phyloP scores from a whole-genome alignment of 306 rosid species.

The Erythrophleum fordii region DNA sequence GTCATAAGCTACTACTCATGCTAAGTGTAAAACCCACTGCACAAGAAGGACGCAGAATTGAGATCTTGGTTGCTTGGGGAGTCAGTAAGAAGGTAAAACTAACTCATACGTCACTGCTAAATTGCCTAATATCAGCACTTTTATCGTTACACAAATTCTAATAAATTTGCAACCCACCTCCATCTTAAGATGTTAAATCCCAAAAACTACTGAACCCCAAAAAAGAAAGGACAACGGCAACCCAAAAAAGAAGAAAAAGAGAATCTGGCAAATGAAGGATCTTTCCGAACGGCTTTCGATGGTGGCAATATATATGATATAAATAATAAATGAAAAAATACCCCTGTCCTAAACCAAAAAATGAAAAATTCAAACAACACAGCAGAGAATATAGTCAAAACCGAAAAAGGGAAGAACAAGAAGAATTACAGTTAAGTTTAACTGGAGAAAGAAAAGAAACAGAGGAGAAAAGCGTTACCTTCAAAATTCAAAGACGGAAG shows the following conservation, averaged over 20 bases:
- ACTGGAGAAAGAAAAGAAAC: background rate
- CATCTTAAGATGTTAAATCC: background rate
- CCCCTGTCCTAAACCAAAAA: background rate
- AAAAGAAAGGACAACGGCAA: background rate
- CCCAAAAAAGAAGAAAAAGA: background rate
- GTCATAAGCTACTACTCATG: too few relatives aligned
- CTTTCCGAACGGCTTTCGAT: background rate
- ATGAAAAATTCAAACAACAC: background rate
- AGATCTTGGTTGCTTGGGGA: too few relatives aligned
- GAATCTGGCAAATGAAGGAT: conserved; percentile 5
- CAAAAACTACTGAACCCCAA: background rate
- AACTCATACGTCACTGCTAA: background rate
- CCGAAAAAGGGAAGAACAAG: background rate
- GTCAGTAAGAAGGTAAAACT: background rate
- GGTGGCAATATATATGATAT: background rate
- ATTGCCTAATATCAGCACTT: background rate
- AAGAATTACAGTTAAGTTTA: background rate
- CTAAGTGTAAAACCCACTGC: too few relatives aligned
- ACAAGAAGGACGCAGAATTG: too few relatives aligned
- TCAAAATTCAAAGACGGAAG: background rate
- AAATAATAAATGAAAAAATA: background rate
- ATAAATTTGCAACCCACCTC: background rate
- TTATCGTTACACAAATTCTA: background rate
- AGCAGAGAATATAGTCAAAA: background rate
- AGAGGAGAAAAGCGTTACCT: conserved; percentile 30